Evolutionary conservation across 1,139 yeast genomes (phyloP).

Genomic region (Groenewaldozyma sp.): DNA sequence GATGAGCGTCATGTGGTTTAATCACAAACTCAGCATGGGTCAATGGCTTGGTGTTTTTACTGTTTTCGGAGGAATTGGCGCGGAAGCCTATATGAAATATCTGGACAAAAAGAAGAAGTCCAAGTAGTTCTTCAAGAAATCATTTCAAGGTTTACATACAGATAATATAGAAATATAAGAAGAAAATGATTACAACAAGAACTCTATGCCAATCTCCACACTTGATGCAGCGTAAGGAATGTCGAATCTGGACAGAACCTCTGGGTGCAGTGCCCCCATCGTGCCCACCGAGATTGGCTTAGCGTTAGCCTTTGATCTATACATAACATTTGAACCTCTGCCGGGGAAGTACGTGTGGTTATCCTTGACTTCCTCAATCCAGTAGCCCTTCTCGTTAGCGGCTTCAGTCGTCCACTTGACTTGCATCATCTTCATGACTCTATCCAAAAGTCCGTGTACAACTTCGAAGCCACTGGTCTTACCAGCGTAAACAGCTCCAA

Average conservation of each 20-base stretch:
- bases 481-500: conserved; percentile 93
- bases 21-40: conserved; percentile 49
- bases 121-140: neutral
- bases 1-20: conserved; percentile 75
- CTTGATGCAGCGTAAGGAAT: conserved; percentile 82
- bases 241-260: conserved; percentile 77
- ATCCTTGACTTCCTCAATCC: conserved; percentile 31
- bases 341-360: conserved; percentile 85
- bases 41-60: conserved; percentile 76
- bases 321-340: conserved; percentile 83
- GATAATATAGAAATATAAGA: too few species aligned
- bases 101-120: conserved; percentile 2
- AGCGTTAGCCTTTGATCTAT: conserved; percentile 46
- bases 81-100: conserved; percentile 50
- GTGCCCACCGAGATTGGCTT: conserved; percentile 49
- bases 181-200: conserved; percentile 15
- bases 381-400: conserved; percentile 52
- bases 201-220: conserved; percentile 80
- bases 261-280: conserved; percentile 93
- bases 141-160: too few species aligned
- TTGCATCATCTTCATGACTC: conserved; percentile 93
- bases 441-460: conserved; percentile 90
- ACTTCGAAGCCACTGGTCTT: conserved; percentile 90
- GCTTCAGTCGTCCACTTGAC: conserved; percentile 64
- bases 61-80: conserved; percentile 75